A percentile compares a stretch with the other conserved stretches of the same genome.
These are phyloP conservation scores for Casuarina cunninghamiana DNA, from an alignment of 306 rosid genomes.

Conservation along the genomic window DNA sequence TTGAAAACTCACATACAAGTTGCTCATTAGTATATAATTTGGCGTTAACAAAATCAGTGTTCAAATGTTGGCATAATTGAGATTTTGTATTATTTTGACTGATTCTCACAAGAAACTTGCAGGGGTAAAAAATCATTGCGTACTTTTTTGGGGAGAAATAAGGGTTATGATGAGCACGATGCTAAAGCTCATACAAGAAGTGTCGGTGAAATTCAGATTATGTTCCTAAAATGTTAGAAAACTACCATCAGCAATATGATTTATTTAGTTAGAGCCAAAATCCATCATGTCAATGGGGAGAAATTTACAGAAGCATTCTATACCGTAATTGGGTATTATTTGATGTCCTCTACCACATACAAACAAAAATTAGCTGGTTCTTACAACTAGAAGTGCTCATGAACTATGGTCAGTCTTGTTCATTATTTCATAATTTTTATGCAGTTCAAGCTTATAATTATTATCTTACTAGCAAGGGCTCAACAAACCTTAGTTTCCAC, in stretches of 20 bases:
- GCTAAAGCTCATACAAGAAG: neutral
- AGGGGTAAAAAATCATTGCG: neutral
- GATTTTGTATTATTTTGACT: conserved; percentile 1
- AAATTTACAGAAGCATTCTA: neutral
- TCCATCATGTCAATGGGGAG: neutral
- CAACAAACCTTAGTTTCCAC: neutral
- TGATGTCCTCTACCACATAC: neutral
- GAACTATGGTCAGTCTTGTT: neutral
- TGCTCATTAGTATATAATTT: conserved; percentile 55
- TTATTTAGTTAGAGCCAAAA: neutral
- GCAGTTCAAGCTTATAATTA: neutral
- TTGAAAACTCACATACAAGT: conserved; percentile 80
- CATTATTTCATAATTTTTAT: neutral
- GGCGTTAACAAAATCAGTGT: conserved; percentile 29
- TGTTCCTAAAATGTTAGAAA: no score
- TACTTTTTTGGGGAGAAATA: neutral
- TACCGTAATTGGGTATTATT: neutral
- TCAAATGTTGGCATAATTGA: conserved; percentile 8
- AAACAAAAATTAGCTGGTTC: neutral
- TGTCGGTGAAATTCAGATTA: neutral
- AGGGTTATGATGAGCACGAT: neutral
- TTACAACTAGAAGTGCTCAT: neutral
- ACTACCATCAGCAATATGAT: neutral
- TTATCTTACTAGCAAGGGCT: neutral
- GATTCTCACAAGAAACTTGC: neutral